Percentiles rank a stretch among this genome's conserved stretches.
Conservation (phyloP, 2,329 filamentous ascomycete species). For the Alternaria sp. region DNA sequence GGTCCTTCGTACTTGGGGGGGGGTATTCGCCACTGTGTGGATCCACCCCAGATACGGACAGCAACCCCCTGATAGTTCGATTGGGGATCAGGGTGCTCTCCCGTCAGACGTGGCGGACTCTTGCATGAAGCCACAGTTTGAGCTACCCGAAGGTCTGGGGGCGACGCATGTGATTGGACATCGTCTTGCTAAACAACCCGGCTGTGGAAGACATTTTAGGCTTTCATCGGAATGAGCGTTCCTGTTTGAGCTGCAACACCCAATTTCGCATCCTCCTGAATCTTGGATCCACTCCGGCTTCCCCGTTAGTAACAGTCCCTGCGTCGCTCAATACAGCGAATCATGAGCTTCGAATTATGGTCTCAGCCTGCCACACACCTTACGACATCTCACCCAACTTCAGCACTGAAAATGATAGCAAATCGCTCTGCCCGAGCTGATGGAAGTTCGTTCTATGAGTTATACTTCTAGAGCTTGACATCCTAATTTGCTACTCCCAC, state of each 20-base stretch:
- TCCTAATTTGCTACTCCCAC: not conserved
- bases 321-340: slow-evolving; percentile 7
- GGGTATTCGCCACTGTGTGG: slow-evolving; percentile 11
- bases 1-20: slow-evolving; percentile 12
- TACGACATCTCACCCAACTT: not conserved
- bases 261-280: slow-evolving; percentile 13
- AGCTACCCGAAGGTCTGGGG: slow-evolving; percentile 14
- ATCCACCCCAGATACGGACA: slow-evolving; percentile 13
- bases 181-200: slow-evolving; percentile 19
- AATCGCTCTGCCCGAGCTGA: not conserved
- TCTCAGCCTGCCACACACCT: not conserved
- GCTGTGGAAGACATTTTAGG: slow-evolving; percentile 19
- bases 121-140: slow-evolving; percentile 34
- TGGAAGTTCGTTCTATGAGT: not conserved
- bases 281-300: slow-evolving; percentile 10
- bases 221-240: slow-evolving; percentile 20
- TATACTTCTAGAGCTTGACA: not conserved
- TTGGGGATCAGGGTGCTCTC: slow-evolving; percentile 16
- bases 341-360: slow-evolving; percentile 21
- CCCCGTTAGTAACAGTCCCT: slow-evolving; percentile 11
- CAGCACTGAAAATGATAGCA: not conserved
- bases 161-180: slow-evolving; percentile 26
- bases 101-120: slow-evolving; percentile 29
- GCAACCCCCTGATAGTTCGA: slow-evolving; percentile 3
- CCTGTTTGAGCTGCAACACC: slow-evolving; percentile 7